These are phyloP conservation scores for Apiotrichum sp. DNA, from an alignment of 1,284 basidiomycete species.

Conservation along the genomic window DNA sequence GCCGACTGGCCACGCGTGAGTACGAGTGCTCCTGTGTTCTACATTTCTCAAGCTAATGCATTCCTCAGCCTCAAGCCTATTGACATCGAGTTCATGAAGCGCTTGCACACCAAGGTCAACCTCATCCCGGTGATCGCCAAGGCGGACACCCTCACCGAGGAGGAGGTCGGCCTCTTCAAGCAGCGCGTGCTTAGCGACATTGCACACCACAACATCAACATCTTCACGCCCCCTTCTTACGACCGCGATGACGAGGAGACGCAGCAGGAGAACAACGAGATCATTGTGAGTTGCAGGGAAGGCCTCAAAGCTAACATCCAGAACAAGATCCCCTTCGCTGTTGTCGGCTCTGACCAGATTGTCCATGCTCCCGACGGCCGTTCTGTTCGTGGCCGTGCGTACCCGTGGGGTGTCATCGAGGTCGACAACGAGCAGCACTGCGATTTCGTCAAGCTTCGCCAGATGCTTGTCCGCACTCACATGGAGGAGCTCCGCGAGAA, in stretches of 20 bases:
- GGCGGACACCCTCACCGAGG: constrained; percentile 91
- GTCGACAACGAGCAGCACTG: constrained; percentile 98
- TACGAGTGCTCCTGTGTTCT: constrained; percentile 11
- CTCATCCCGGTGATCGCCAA: constrained; percentile 95
- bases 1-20: constrained; percentile 92
- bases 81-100: constrained; percentile 95
- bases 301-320: constrained; percentile 19
- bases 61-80: constrained; percentile 76
- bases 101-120: constrained; percentile 93
- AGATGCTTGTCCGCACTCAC: constrained; percentile 95
- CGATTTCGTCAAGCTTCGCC: constrained; percentile 95
- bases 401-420: constrained; percentile 96
- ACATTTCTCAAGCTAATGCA: neutral
- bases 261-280: constrained; percentile 88
- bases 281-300: constrained; percentile 54
- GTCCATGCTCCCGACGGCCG: constrained; percentile 79
- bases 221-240: constrained; percentile 91
- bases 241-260: constrained; percentile 97
- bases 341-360: constrained; percentile 82
- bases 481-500: constrained; percentile 97
- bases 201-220: constrained; percentile 84
- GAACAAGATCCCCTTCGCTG: constrained; percentile 94
- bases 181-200: constrained; percentile 84
- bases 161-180: constrained; percentile 88
- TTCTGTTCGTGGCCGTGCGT: constrained; percentile 80